Evolutionary conservation across 169 alveolate genomes (phyloP).

Genomic region (Cryptosporidium baileyi): DNA sequence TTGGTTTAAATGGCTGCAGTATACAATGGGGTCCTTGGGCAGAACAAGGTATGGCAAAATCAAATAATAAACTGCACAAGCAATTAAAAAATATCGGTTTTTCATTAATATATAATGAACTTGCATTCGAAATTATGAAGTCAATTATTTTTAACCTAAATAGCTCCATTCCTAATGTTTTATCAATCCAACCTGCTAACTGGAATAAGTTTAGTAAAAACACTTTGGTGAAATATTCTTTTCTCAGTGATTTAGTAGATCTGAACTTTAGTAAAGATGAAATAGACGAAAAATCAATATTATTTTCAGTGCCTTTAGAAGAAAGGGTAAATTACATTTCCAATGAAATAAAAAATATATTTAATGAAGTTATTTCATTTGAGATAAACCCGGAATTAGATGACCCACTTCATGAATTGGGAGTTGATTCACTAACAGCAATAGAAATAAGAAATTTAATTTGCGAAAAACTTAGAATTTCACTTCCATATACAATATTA

Average conservation of each 20-base stretch:
- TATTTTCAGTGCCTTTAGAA: slow-evolving; percentile 13
- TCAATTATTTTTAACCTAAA: not conserved
- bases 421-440: slow-evolving; percentile 39
- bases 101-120: not conserved
- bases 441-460: slow-evolving; percentile 46
- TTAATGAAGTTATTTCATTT: not conserved
- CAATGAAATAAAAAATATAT: not conserved
- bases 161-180: not conserved
- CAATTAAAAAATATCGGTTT: slow-evolving; percentile 13
- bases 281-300: not conserved
- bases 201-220: slow-evolving; percentile 22
- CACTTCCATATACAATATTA: slow-evolving; percentile 32
- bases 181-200: slow-evolving; percentile 50
- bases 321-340: slow-evolving; percentile 28
- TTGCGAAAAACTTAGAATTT: slow-evolving; percentile 12
- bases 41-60: slow-evolving; percentile 69
- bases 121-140: slow-evolving; percentile 13
- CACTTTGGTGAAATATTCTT: not conserved
- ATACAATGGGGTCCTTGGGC: slow-evolving; percentile 72
- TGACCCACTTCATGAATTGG: slow-evolving; percentile 22
- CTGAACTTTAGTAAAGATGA: not conserved
- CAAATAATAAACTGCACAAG: slow-evolving; percentile 2
- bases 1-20: slow-evolving; percentile 45
- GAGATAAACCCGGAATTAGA: not conserved
- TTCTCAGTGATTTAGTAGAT: not conserved